Evolutionary conservation across 305 asterid species (phyloP).

Genomic region (Fraxinus angustifolia): DNA sequence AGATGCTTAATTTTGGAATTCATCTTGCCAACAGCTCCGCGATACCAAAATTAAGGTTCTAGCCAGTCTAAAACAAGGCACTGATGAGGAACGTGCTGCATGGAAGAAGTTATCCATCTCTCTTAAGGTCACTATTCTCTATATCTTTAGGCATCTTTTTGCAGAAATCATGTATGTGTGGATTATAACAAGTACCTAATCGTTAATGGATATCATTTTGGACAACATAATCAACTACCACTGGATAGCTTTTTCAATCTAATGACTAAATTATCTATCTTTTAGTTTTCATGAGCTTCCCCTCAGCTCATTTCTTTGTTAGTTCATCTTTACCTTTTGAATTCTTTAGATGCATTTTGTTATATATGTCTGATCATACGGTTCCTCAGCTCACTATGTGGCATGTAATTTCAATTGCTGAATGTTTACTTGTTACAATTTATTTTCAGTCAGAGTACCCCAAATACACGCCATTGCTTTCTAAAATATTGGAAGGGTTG

Average conservation of each 20-base stretch:
- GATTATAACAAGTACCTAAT: neutral
- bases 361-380: neutral
- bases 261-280: neutral
- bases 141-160: conserved; percentile 10
- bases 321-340: conserved; percentile 8
- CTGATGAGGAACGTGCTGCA: conserved; percentile 68
- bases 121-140: conserved; percentile 60
- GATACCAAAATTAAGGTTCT: conserved; percentile 86
- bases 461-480: conserved; percentile 83
- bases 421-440: conserved; percentile 21
- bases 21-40: conserved; percentile 64
- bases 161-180: neutral
- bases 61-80: conserved; percentile 60
- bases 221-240: neutral
- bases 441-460: conserved; percentile 84
- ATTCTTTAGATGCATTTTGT: neutral
- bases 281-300: neutral
- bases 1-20: conserved; percentile 16
- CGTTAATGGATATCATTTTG: neutral
- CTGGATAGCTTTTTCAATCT: neutral
- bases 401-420: conserved; percentile 9
- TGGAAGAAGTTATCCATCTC: conserved; percentile 72
- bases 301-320: neutral
- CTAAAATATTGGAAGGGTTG: conserved; percentile 81
- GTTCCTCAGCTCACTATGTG: neutral